These are phyloP conservation scores for Candida corydali DNA, from an alignment of 805 yeast species.

Conservation along the genomic window DNA sequence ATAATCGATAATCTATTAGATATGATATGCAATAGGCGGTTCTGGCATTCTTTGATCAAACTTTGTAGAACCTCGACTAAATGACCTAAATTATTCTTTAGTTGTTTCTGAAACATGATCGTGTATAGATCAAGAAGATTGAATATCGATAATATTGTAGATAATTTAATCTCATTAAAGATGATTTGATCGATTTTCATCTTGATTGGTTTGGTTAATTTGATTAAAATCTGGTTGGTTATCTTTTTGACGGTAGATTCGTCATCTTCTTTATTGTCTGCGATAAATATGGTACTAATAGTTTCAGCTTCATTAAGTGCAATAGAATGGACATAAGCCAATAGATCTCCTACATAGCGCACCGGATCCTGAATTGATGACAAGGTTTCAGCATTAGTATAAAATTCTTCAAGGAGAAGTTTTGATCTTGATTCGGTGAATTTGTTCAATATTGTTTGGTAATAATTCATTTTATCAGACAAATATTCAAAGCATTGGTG, in stretches of 20 bases:
- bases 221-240: slow-evolving; percentile 47
- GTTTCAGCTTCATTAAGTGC: slow-evolving; percentile 86
- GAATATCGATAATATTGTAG: slow-evolving; percentile 53
- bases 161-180: slow-evolving; percentile 57
- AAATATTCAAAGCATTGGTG: slow-evolving; percentile 30
- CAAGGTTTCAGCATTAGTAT: slow-evolving; percentile 14
- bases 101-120: slow-evolving; percentile 58
- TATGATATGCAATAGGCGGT: slow-evolving; percentile 22
- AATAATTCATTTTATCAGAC: slow-evolving; percentile 41
- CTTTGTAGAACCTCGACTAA: slow-evolving; percentile 21
- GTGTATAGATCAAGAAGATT: slow-evolving; percentile 65
- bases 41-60: slow-evolving; percentile 23
- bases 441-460: slow-evolving; percentile 56
- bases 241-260: slow-evolving; percentile 24
- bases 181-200: slow-evolving; percentile 66
- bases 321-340: slow-evolving; percentile 83
- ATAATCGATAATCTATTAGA: slow-evolving; percentile 29
- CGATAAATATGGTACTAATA: slow-evolving; percentile 52
- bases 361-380: slow-evolving; percentile 75
- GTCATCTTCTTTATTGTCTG: slow-evolving; percentile 25
- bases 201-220: slow-evolving; percentile 57
- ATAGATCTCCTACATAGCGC: slow-evolving; percentile 77
- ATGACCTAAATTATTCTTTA: slow-evolving; percentile 15
- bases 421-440: slow-evolving; percentile 71
- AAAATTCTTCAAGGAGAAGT: slow-evolving; percentile 61